Conservation (phyloP, 2,329 filamentous ascomycete genomes). For the Alternaria viburni region DNA sequence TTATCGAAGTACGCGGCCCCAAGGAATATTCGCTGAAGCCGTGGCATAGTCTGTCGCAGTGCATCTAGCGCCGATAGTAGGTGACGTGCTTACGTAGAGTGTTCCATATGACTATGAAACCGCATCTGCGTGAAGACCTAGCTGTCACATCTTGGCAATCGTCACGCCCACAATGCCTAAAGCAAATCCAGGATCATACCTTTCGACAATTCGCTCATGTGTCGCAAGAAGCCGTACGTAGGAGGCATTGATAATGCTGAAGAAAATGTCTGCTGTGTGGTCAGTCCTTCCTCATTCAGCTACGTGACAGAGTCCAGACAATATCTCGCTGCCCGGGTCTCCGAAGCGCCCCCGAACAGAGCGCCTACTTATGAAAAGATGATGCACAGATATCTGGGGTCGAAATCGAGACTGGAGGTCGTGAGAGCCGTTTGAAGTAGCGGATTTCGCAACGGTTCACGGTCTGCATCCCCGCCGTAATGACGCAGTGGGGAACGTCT, state of each 20-base stretch:
- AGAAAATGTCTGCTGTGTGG: too few species aligned
- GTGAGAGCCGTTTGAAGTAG: not conserved
- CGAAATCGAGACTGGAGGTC: not conserved
- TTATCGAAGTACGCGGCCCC: conserved; percentile 29
- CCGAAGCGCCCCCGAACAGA: not conserved
- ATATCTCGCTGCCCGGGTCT: not conserved
- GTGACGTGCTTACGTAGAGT: conserved; percentile 19
- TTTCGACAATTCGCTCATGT: not conserved
- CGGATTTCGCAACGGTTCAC: not conserved
- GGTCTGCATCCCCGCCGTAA: not conserved
- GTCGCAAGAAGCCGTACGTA: not conserved
- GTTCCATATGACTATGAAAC: conserved; percentile 37
- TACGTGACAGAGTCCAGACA: not conserved
- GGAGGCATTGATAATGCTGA: not conserved
- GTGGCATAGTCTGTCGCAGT: conserved; percentile 30
- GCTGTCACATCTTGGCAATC: conserved; percentile 29
- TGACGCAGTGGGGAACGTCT: not conserved
- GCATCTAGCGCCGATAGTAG: conserved; percentile 18
- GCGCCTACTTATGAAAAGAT: not conserved
- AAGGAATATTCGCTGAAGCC: conserved; percentile 19
- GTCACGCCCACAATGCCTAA: conserved; percentile 20
- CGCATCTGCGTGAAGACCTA: conserved; percentile 29
- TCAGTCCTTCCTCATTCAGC: not conserved
- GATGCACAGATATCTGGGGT: not conserved
- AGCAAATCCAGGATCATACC: not conserved